phyloP scores from a whole-genome alignment of 208 protist genomes.

The Acanthamoeba healyi region DNA sequence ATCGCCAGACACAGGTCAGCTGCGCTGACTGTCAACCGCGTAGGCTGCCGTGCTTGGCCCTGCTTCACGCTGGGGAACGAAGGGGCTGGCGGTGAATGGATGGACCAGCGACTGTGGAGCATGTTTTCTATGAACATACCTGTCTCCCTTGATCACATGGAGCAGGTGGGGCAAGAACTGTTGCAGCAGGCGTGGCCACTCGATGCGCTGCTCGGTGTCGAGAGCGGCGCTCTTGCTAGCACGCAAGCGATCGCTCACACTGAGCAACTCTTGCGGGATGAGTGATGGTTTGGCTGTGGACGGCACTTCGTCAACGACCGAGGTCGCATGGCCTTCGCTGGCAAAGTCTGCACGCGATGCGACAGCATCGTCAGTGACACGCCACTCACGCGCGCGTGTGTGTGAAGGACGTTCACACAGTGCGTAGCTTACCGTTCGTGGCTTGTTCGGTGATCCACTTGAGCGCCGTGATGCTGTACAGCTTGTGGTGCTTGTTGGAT shows the following conservation, averaged over 20 bases:
- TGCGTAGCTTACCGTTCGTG: not conserved
- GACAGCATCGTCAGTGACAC: too few relatives aligned
- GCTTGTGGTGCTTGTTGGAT: constrained; percentile 23
- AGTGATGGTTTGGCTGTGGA: not conserved
- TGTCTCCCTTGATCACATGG: not conserved
- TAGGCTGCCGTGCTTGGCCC: not conserved
- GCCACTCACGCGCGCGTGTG: not conserved
- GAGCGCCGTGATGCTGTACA: not conserved
- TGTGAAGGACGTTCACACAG: too few relatives aligned
- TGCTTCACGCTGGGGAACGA: not conserved
- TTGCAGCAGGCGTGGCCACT: not conserved
- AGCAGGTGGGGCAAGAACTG: constrained; percentile 2
- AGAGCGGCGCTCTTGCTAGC: not conserved
- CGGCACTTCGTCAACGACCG: not conserved
- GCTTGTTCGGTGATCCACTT: constrained; percentile 31
- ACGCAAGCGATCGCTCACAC: not conserved
- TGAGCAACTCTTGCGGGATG: not conserved
- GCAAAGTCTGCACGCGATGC: not conserved
- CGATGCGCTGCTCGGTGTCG: not conserved
- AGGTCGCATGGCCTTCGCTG: not conserved
- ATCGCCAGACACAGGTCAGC: not conserved
- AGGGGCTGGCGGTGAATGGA: not conserved
- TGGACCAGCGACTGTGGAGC: not conserved
- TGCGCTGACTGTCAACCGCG: constrained; percentile 15
- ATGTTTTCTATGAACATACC: not conserved